phyloP scores from a whole-genome alignment of 495 filamentous ascomycete species.

The Chaetomium fimeti region DNA sequence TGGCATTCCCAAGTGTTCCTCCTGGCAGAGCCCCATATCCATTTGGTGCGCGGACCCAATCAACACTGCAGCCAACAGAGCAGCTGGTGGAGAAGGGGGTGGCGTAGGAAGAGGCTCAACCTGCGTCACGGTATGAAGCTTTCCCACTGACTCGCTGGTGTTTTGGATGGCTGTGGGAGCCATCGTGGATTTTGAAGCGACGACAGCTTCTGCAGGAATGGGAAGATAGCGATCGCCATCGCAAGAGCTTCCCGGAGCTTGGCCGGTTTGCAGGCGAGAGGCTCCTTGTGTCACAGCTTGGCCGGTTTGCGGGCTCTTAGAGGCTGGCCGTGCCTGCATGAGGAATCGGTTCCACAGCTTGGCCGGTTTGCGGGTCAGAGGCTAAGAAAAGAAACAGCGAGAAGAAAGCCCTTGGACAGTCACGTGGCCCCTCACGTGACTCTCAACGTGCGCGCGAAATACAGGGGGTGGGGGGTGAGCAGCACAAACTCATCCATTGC shows the following conservation, averaged over 20 bases:
- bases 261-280: slow-evolving; percentile 1
- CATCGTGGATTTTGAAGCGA: no score
- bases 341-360: slow-evolving; percentile 5
- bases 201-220: neutral
- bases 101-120: neutral
- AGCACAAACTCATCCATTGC: no score
- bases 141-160: neutral
- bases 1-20: neutral
- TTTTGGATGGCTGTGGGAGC: neutral
- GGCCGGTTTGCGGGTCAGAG: neutral
- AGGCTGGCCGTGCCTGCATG: neutral
- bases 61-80: slow-evolving; percentile 6
- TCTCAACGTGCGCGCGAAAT: no score
- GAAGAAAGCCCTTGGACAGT: no score
- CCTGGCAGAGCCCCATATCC: neutral
- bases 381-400: no score
- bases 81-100: slow-evolving; percentile 2
- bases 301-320: neutral
- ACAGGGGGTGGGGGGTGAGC: no score
- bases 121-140: neutral
- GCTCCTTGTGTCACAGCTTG: slow-evolving; percentile 1
- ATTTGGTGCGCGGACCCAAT: slow-evolving; percentile 1
- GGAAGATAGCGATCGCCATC: slow-evolving; percentile 1
- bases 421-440: no score
- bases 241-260: neutral